Evolutionary conservation across 805 yeast genomes (phyloP), one percentile per base, ranked within the genome.

Genomic region (Scheffersomyces stipitis): DNA sequence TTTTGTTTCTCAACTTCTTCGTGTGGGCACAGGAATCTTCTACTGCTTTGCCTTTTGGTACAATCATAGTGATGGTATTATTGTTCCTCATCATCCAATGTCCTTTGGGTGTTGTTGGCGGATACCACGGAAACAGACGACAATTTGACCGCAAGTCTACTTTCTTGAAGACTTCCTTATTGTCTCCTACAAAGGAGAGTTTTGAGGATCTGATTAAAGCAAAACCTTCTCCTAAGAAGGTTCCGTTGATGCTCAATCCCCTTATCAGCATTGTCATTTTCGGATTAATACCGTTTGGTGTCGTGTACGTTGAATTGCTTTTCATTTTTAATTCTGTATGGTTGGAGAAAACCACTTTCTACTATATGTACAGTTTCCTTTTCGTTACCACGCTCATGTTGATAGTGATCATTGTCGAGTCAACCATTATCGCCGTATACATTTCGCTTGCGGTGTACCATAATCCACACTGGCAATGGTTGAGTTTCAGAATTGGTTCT

Each of bases 391-490:
- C 80, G 22, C 41, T 78, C 4, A 62, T 86, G 30, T 66, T 86
- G 24, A 60, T 78, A 30, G 66, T 84, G 24, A 80, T 85, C 10
- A 79, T 86, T 15, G 64, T 78, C 27, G 95, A 87, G 58, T 76
- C 84, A 36, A 78, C 90, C 6, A 71, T 87, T 16, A 77, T 87
- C 29, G 79, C 84, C 4, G 72, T 83, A 7, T 87, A 83, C 52
- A 54, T 83, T 29, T 72, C 83, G 30, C 67, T 87, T 49, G 56
- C 68, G 2, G 69, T 71, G 15, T 65, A 75, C 46, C 76, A 74
- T 34, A 75, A 76, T 52, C 75, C 76, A 33, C 64, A 72, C 46
- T 89, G 96, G 96, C 86, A 86, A 54, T 87, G 96, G 96, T 71
- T 81, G 46, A 69, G 88, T 9, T 87, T 86, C 58, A 58, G 78